phyloP scores from a whole-genome alignment of 495 filamentous ascomycete genomes.

The Aspergillus nanangensis region DNA sequence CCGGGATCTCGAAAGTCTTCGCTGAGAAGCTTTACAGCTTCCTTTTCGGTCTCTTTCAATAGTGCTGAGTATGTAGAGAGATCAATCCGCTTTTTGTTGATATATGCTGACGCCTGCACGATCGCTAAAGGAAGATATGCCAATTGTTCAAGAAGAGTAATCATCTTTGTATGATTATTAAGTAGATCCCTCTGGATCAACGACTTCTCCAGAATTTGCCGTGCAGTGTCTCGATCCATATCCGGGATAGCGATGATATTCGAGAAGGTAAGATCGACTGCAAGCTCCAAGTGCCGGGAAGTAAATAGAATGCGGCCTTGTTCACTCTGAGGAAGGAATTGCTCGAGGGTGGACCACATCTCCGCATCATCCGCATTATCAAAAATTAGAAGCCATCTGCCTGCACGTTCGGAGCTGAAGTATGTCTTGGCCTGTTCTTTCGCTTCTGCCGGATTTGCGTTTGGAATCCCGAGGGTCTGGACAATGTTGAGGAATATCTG shows the following conservation, averaged over 20 bases:
- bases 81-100: constrained; percentile 29
- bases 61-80: constrained; percentile 21
- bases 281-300: constrained; percentile 23
- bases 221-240: constrained; percentile 12
- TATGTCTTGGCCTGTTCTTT: constrained; percentile 24
- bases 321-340: constrained; percentile 35
- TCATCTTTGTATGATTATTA: constrained; percentile 9
- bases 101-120: constrained; percentile 44
- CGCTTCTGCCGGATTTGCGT: constrained; percentile 14
- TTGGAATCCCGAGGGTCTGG: constrained; percentile 14
- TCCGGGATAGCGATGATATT: constrained; percentile 20
- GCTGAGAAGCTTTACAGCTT: constrained; percentile 29
- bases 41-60: constrained; percentile 25
- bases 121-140: constrained; percentile 48
- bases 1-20: constrained; percentile 33
- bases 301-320: constrained; percentile 32
- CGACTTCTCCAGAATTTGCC: constrained; percentile 7
- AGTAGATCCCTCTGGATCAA: constrained; percentile 20
- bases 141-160: constrained; percentile 36
- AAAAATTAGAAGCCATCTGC: constrained; percentile 36
- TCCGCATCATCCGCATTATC: constrained; percentile 40
- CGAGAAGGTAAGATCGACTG: constrained; percentile 9
- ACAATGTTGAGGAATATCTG: constrained; percentile 40
- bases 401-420: constrained; percentile 21
- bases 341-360: constrained; percentile 17